These are phyloP conservation scores for Stephania japonica DNA, from an alignment of 164 flowering plant species.

Conservation along the genomic window DNA sequence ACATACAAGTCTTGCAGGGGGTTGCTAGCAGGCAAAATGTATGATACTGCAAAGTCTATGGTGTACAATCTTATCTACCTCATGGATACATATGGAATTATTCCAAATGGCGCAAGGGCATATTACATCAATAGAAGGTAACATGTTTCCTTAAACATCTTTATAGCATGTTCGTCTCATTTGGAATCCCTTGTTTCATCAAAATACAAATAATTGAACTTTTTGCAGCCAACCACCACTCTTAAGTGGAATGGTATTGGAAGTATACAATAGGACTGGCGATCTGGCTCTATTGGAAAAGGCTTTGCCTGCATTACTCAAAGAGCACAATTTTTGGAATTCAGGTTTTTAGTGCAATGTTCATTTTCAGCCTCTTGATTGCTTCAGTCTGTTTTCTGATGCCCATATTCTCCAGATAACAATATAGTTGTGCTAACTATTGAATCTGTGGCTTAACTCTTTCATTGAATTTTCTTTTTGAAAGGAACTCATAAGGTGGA, in stretches of 20 bases:
- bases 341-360: slow-evolving; percentile 25
- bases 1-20: slow-evolving; percentile 50
- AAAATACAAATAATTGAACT: slow-evolving; percentile 10
- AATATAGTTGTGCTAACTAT: not conserved
- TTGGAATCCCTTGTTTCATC: not conserved
- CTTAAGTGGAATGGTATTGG: slow-evolving; percentile 42
- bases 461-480: slow-evolving; percentile 4
- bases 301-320: slow-evolving; percentile 41
- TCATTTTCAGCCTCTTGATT: not conserved
- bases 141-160: not conserved
- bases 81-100: slow-evolving; percentile 60
- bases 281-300: slow-evolving; percentile 28
- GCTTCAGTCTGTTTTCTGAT: not conserved
- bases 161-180: not conserved
- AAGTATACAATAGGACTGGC: slow-evolving; percentile 32
- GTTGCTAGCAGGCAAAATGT: slow-evolving; percentile 80
- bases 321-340: slow-evolving; percentile 45
- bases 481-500: slow-evolving; percentile 62
- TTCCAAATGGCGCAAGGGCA: slow-evolving; percentile 77
- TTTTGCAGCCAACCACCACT: slow-evolving; percentile 56
- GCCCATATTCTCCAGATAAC: not conserved
- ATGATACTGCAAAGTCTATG: slow-evolving; percentile 75
- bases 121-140: slow-evolving; percentile 92
- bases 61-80: slow-evolving; percentile 65
- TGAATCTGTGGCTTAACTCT: not conserved